Evolutionary conservation across 2,329 filamentous ascomycete species (phyloP).

Genomic region (Cercospora sesami): DNA sequence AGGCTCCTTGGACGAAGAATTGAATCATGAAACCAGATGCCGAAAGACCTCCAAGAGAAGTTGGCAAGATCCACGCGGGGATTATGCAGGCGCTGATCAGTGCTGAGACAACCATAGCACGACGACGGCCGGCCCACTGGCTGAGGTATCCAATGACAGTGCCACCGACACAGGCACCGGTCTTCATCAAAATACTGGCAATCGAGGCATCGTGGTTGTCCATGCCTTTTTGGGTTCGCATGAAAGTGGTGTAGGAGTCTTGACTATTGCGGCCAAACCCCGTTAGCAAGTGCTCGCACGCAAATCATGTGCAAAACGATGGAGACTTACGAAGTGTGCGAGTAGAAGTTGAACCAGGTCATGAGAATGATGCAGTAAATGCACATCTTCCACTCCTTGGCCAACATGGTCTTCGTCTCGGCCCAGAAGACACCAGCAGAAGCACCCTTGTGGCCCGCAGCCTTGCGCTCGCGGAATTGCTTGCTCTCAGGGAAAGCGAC

Average conservation of each 20-base stretch:
- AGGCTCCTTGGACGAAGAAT: conserved; percentile 65
- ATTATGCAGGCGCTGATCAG: conserved; percentile 63
- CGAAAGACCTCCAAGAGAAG: conserved; percentile 60
- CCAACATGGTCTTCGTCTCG: conserved; percentile 68
- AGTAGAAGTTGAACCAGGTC: conserved; percentile 73
- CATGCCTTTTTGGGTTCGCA: conserved; percentile 71
- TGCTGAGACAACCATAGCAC: conserved; percentile 63
- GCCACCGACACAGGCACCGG: conserved; percentile 71
- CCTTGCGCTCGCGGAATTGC: conserved; percentile 71
- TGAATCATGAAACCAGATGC: conserved; percentile 69
- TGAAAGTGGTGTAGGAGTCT: conserved; percentile 79
- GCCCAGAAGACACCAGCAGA: conserved; percentile 61
- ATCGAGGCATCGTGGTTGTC: conserved; percentile 63
- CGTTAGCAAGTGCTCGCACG: not conserved
- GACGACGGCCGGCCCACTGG: conserved; percentile 72
- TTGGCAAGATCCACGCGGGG: conserved; percentile 69
- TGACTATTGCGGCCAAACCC: conserved; percentile 51
- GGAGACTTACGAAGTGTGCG: conserved; percentile 56
- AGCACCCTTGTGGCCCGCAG: conserved; percentile 54
- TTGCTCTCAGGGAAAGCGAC: conserved; percentile 71
- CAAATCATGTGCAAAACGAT: not conserved
- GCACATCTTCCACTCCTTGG: conserved; percentile 68
- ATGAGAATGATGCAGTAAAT: conserved; percentile 73
- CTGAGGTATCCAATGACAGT: conserved; percentile 72
- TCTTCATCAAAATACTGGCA: conserved; percentile 81